These are phyloP conservation scores for Lolium multiflorum DNA, from an alignment of 176 grass and related monocot genomes.

Conservation along the genomic window DNA sequence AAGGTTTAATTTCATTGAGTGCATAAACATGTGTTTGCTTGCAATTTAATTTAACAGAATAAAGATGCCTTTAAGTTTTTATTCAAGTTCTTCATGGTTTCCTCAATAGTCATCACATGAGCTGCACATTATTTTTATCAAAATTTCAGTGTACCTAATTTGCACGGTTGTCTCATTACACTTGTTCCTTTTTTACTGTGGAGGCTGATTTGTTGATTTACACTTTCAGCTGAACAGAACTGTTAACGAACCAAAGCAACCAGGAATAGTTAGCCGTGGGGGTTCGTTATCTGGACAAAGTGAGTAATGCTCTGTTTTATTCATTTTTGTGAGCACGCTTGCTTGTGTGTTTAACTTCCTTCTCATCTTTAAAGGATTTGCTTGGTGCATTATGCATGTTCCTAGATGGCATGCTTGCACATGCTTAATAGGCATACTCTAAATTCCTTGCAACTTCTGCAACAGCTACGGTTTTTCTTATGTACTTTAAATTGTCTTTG, in stretches of 20 bases:
- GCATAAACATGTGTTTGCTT: conserved; percentile 5
- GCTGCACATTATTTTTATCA: conserved; percentile 12
- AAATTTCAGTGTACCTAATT: background rate
- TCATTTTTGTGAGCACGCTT: background rate
- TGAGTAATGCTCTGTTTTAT: conserved; percentile 44
- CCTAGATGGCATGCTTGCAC: conserved; percentile 9
- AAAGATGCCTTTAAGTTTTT: background rate
- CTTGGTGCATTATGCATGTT: conserved; percentile 7
- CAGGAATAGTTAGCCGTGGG: conserved; percentile 43
- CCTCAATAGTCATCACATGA: conserved; percentile 17
- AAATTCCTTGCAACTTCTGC: background rate
- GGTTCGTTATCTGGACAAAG: conserved; percentile 71
- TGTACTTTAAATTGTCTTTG: background rate
- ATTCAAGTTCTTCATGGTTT: background rate
- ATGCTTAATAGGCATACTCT: conserved; percentile 15
- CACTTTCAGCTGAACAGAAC: conserved; percentile 64
- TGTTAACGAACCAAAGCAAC: conserved; percentile 60
- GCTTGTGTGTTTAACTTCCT: conserved; percentile 1
- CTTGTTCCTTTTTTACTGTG: background rate
- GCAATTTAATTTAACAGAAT: background rate
- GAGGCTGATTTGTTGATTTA: conserved; percentile 15
- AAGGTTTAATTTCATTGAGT: conserved; percentile 51
- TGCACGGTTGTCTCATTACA: background rate
- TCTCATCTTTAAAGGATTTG: background rate
- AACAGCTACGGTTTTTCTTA: background rate